Evolutionary conservation across 352 stramenopile species (phyloP), one percentile per base, ranked within the genome.

Genomic region (Phytophthora litchii): DNA sequence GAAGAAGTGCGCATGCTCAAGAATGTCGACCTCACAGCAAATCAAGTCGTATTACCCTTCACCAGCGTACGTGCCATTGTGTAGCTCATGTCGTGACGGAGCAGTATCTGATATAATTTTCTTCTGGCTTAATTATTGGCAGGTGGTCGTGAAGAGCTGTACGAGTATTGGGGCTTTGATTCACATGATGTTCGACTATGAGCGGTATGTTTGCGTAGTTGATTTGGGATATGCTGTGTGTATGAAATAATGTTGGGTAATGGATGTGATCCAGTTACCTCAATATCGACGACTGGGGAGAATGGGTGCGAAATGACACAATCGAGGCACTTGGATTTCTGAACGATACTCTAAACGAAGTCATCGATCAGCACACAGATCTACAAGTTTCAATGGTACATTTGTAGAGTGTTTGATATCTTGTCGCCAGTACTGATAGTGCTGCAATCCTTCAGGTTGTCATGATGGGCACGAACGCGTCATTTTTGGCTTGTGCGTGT

Each of bases 171-270:
- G 89, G 37, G 52, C 57, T 11, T 60, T 93, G 10, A 71, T 91
- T 3, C 60, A 80, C n/a, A 88, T 79, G 65, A 90, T 93, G 81
- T 91, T 88, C 35, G 81, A 91, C 52, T 93, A 91, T 36, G 84
- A 91, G 44, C 64, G 65, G 76, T 80, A 70, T 14, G 50, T 38
- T 37, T 25, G 12, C 37, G 21, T 12, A 21, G 14, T 36, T 12
- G 17, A 14, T 32, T 20, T 41, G 11, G 36, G 17, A 17, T 32
- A 17, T 42, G 44, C 0, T 9, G 27, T 53, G 17, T 13, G 5
- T 29, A 8, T 23, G 16, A 11, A 29, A n/a, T 54, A 13, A 59
- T 55, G 11, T 27, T 36, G 27, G 17, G 19, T 5, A 11, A 21
- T 41, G 20, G 21, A 19, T 42, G 32, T 32, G 23, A n/a, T 48